Base-by-base conservation (phyloP, 306 rosid genomes). In the Malus sylvestris region DNA sequence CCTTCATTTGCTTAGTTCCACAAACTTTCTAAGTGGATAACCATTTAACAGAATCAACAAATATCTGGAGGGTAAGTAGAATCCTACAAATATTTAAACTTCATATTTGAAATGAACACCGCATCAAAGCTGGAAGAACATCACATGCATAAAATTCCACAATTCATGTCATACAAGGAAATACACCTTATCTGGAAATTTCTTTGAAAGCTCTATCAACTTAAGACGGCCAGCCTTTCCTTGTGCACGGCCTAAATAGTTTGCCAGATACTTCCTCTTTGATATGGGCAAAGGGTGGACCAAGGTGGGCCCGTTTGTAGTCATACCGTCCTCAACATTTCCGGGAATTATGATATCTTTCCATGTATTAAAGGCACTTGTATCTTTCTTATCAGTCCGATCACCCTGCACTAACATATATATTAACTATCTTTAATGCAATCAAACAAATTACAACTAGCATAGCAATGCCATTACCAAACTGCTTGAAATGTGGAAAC, bases 271-370 rank as follows among this genome's bases (percentile, higher is more conserved):
- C 86, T 91, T 90, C 80, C 97, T 78, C 83, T 92, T 95, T 55
- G 96, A 79, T 75, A 95, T 72, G 74, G 97, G 97, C 81, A 92
- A 78, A 78, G 98, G 97, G 72, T 83, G 88, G 80, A 89, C 87
- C 46, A 84, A 67, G 27, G 82, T 73, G 67, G 76, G 76, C 51
- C 80, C 85, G 70, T 65, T 46, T 71, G 82, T 86, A 67, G 97
- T 96, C 96, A 92, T 86, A 58, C 86, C 86, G 40, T 88, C 97
- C 77, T 92, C 98, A 68, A 92, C 83, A 78, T 96, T 91, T 57
- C 99, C 98, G n/a, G 99, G 99, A 81, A 95, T 87, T 81, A 95
- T 90, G 75, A 95, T 89, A 85, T 95, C 98, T 89, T 95, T 95
- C 97, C 98, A 95, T 1, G 99, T 89, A 89, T 92, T 91, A 75